These are phyloP conservation scores for Alisma plantagoaquatica DNA, from an alignment of 106 monocot species.

Conservation along the genomic window DNA sequence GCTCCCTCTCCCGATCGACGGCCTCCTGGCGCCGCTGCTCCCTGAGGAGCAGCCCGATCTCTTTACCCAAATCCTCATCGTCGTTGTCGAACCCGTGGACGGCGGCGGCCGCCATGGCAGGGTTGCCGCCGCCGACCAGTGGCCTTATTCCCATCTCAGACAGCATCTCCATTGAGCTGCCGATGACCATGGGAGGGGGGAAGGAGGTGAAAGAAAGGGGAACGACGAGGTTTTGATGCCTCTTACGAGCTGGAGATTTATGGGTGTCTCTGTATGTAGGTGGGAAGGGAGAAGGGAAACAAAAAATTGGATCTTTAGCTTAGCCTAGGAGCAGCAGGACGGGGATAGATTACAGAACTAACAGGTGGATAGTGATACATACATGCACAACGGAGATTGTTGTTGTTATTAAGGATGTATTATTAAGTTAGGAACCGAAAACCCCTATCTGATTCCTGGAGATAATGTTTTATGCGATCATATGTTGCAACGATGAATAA, in stretches of 20 bases:
- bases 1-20: constrained; percentile 45
- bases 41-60: constrained; percentile 26
- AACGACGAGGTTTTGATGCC: too few relatives aligned
- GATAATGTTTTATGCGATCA: not conserved
- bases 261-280: too few relatives aligned
- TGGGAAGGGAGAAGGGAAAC: too few relatives aligned
- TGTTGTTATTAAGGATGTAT: too few relatives aligned
- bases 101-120: constrained; percentile 4
- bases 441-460: not conserved
- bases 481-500: constrained; percentile 1
- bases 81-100: constrained; percentile 19
- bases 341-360: not conserved
- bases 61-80: constrained; percentile 38
- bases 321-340: not conserved
- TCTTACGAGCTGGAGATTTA: too few relatives aligned
- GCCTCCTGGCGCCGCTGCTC: constrained; percentile 40
- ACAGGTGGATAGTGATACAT: too few relatives aligned
- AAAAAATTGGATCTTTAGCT: not conserved
- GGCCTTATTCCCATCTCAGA: constrained; percentile 45
- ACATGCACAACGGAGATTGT: too few relatives aligned
- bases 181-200: constrained; percentile 12
- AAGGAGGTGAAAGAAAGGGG: not conserved
- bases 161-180: constrained; percentile 30
- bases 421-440: too few relatives aligned
- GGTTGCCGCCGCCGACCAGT: constrained; percentile 19